phyloP scores from a whole-genome alignment of 768 basidiomycete genomes.

The Boletus insuetus region DNA sequence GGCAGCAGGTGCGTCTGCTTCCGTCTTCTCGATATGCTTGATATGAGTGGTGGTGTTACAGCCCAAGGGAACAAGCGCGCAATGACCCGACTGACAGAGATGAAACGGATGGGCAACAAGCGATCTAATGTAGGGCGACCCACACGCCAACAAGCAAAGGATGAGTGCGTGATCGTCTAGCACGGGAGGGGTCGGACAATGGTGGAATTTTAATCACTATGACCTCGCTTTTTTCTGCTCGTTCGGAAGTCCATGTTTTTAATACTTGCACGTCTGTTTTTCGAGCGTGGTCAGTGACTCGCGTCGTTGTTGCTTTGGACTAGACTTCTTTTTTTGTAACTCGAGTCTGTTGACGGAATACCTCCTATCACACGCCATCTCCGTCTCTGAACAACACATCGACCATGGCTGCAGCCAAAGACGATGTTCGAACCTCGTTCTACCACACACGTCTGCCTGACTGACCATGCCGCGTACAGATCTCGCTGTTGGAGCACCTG shows the following conservation, averaged over 20 bases:
- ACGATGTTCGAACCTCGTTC: conserved; percentile 27
- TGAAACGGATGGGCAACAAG: conserved; percentile 87
- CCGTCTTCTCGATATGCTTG: background rate
- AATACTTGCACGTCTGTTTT: conserved; percentile 13
- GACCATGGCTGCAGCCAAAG: conserved; percentile 24
- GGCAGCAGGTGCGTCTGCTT: conserved; percentile 75
- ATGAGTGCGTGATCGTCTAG: conserved; percentile 86
- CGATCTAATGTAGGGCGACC: conserved; percentile 76
- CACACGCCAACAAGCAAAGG: conserved; percentile 89
- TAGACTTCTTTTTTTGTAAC: conserved; percentile 3
- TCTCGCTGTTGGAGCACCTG: conserved; percentile 55
- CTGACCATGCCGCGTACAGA: conserved; percentile 31
- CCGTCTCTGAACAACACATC: conserved; percentile 2
- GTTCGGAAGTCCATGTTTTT: background rate
- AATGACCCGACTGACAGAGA: conserved; percentile 92
- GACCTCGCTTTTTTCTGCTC: background rate
- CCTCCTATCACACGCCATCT: conserved; percentile 13
- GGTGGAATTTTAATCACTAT: conserved; percentile 9
- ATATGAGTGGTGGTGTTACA: conserved; percentile 30
- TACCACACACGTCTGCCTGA: background rate
- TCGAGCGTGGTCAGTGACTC: conserved; percentile 1
- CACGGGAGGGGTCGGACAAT: background rate
- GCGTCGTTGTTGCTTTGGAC: conserved; percentile 4
- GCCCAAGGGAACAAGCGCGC: conserved; percentile 98
- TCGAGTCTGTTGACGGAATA: conserved; percentile 1